Evolutionary conservation across 345 rosid genomes (phyloP), one percentile per base, ranked within the genome.

Genomic region (Rhizophora apiculata): DNA sequence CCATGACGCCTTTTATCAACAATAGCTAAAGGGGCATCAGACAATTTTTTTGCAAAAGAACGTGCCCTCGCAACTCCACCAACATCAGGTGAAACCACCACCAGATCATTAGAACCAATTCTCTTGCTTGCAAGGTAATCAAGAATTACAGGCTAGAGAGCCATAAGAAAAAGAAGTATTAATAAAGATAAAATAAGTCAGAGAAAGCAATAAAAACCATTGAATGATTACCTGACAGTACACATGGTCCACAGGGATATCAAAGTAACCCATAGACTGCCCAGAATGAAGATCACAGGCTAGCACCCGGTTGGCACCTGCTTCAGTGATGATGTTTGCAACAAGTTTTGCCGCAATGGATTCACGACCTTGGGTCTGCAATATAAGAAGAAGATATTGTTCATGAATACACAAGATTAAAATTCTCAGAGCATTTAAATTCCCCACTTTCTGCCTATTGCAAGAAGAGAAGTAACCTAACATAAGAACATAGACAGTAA

Each of bases 241-340:
- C 9, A 91, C 93, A 81, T 94, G 97, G 80, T 94, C 98, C 37
- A 91, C 93, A 31, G 98, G 95, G 68, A 94, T 94, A 75, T 94
- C 98, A 78, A 94, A 94, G 79, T 91, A 94, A 6, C 97, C 98
- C 90, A 94, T 91, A 63, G 98, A 94, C 83, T 91, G 97, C 66
- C 98, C 97, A 6, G 98, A 91, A 77, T 94, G 98, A 76, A 94
- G 96, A 86, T 94, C 98, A 84, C 98, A 91, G 57, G 96, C 96
- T 74, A 93, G 88, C 61, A 93, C 91, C 69, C 95, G 96, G 79
- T 89, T 89, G 68, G 98, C 98, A 68, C 98, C 98, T 6, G 97
- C 92, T 86, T 93, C 88, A 6, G 98, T 93, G 20, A 93, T 88
- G 68, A 93, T 84, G 68, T 93, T 93, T 26, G 98, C 98, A 57